Conservation (phyloP, 2,329 filamentous ascomycete species). For the Arthroderma sp. region DNA sequence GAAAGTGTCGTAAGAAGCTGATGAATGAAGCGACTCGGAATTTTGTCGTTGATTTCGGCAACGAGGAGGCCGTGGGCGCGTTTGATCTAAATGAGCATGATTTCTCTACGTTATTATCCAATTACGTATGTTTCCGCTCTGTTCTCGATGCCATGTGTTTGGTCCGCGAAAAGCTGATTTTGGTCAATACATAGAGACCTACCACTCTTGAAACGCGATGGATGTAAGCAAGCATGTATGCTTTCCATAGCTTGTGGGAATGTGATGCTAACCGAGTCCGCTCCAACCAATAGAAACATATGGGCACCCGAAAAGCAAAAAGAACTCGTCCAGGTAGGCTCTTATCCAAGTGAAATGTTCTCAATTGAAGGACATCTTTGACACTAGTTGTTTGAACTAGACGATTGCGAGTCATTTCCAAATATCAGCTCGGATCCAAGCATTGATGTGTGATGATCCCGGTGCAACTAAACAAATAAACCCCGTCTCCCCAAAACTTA, state of each 20-base stretch:
- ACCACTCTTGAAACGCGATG: constrained; percentile 48
- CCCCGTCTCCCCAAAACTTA: constrained; percentile 10
- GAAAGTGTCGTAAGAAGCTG: constrained; percentile 17
- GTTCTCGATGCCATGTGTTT: too few species aligned
- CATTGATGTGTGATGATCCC: constrained; percentile 50
- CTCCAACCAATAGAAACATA: constrained; percentile 42
- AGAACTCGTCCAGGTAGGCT: constrained; percentile 36
- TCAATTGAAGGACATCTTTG: neutral
- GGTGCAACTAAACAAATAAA: constrained; percentile 12
- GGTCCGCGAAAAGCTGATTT: too few species aligned
- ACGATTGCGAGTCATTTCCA: constrained; percentile 49
- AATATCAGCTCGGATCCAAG: constrained; percentile 53
- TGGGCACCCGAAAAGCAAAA: constrained; percentile 53
- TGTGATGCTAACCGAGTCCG: neutral
- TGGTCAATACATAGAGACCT: constrained; percentile 25
- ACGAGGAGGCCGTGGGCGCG: constrained; percentile 29
- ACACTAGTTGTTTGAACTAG: constrained; percentile 10
- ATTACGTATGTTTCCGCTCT: constrained; percentile 16
- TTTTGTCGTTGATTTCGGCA: constrained; percentile 33
- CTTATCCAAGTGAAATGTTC: neutral
- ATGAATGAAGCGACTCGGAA: constrained; percentile 22
- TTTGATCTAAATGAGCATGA: constrained; percentile 25
- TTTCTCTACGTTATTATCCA: constrained; percentile 21
- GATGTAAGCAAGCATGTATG: constrained; percentile 42
- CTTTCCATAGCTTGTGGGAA: neutral